Evolutionary conservation across 371 early-diverging fungal genomes (phyloP).

Genomic region (Amoeboaphelidium occidentale): DNA sequence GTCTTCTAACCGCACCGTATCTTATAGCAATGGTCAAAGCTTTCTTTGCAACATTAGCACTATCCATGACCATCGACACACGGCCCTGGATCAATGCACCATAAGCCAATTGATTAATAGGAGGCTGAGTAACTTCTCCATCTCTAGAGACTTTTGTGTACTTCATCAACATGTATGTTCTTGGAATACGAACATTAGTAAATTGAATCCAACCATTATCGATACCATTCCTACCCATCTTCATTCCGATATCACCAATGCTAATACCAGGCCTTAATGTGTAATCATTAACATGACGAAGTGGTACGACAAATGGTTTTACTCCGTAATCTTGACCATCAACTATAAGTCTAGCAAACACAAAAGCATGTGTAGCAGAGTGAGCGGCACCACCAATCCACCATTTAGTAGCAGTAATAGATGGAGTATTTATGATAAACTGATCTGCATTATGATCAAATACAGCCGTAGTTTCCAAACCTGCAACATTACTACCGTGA

Average conservation of each 20-base stretch:
- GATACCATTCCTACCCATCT: slow-evolving; percentile 52
- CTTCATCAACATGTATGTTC: slow-evolving; percentile 66
- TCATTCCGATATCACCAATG: slow-evolving; percentile 43
- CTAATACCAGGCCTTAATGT: slow-evolving; percentile 27
- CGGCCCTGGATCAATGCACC: slow-evolving; percentile 70
- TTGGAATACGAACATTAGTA: slow-evolving; percentile 48
- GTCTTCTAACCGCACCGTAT: slow-evolving; percentile 72
- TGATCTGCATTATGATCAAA: not conserved
- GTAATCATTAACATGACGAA: slow-evolving; percentile 33
- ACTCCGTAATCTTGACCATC: slow-evolving; percentile 47
- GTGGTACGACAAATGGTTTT: slow-evolving; percentile 45
- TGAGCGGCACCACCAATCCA: slow-evolving; percentile 25
- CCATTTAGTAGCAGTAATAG: slow-evolving; percentile 7
- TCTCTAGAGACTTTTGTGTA: slow-evolving; percentile 66
- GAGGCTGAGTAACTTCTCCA: slow-evolving; percentile 27
- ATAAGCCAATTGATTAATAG: slow-evolving; percentile 41
- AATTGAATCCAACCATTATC: slow-evolving; percentile 69
- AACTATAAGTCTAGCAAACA: slow-evolving; percentile 52
- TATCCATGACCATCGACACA: slow-evolving; percentile 66
- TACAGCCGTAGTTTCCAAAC: not conserved
- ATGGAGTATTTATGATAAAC: slow-evolving; percentile 1
- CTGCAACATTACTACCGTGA: not conserved
- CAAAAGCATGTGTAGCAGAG: slow-evolving; percentile 53
- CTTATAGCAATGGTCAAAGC: slow-evolving; percentile 71
- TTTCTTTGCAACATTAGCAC: slow-evolving; percentile 64